Evolutionary conservation across 2,329 filamentous ascomycete genomes (phyloP).

Genomic region (Ambrosiella cleistominuta): DNA sequence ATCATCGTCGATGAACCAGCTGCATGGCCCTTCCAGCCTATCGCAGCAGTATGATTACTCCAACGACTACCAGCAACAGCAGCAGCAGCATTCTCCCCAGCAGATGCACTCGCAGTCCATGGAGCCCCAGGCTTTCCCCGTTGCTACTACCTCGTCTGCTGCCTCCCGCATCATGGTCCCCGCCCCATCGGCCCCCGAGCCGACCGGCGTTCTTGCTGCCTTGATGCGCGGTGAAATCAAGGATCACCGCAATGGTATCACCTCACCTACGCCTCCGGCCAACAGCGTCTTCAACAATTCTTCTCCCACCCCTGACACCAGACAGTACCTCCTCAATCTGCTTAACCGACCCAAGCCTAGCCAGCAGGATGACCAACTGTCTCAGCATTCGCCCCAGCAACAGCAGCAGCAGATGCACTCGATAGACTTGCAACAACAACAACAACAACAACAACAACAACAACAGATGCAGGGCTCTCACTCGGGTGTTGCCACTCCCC

Average conservation of each 20-base stretch:
- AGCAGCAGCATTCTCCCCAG: conserved; percentile 15
- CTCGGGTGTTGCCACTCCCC: conserved; percentile 22
- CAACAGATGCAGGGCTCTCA: conserved; percentile 6
- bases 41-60: conserved; percentile 19
- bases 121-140: conserved; percentile 16
- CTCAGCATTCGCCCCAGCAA: conserved; percentile 5
- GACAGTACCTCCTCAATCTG: conserved; percentile 71
- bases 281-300: conserved; percentile 27
- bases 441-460: conserved; percentile 15
- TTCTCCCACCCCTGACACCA: conserved; percentile 49
- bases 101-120: conserved; percentile 16
- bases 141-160: conserved; percentile 19
- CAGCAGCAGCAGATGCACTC: conserved; percentile 19
- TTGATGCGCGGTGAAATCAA: conserved; percentile 38
- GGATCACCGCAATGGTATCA: conserved; percentile 19
- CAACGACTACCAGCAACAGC: conserved; percentile 16
- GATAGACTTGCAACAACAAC: conserved; percentile 17
- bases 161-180: conserved; percentile 34
- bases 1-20: conserved; percentile 17
- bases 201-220: conserved; percentile 39
- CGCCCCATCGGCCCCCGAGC: conserved; percentile 37
- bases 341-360: conserved; percentile 61
- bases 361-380: conserved; percentile 32
- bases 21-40: conserved; percentile 11
- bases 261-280: conserved; percentile 15